Base-by-base conservation (phyloP, 2,329 filamentous ascomycete species). In the Sordariomycetes sp. region DNA sequence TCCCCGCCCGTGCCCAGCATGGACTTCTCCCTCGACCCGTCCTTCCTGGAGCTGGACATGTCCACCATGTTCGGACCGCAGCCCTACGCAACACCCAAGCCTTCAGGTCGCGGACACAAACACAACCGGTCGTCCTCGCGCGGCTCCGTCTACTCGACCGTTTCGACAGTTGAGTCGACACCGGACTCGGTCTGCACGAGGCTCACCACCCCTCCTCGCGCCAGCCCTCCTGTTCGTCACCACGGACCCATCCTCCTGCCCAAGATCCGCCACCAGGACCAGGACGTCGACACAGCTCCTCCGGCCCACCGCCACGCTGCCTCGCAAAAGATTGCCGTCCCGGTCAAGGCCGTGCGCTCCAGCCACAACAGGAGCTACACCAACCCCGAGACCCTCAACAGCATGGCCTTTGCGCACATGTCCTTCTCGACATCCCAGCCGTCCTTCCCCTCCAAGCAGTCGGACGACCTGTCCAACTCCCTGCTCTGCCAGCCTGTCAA, bases 191-290 rank as follows among this genome's bases (percentile, higher is more conserved):
- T 77, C 46, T 70, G 74, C 61, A 83, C 80, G 15, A 68, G 72
- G 44, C 67, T 75, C 46, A 82, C 79, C 34, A 87, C 82, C 10
- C 83, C 84, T 25, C 62, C 69, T 26, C 64, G 69, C 34, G 72
- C 70, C 34, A 68, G 72, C 42, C 82, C 83, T 21, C 83, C 85
- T 39, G 74, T 88, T 46, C 73, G 79, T 40, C 81, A 86, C 41
- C 81, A 87, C 60, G 85, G 86, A 34, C 85, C 86, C 33, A 66
- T 86, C 32, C 66, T 94, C 39, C 69, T 94, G 21, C 86, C 86
- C 50, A 92, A 87, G 70, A 88, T 93, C 62, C 75, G 86, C 40
- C 75, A 75, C 26, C 86, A 92, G 60, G 86, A 94, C 60, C 82
- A 90, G 59, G 70, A 80, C 41, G 73, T 86, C 41, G 75, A 79